Percentiles rank a stretch among this genome's conserved stretches.
Evolutionary conservation across 345 rosid species (phyloP).

Genomic region (Gossypium ekmanianum): DNA sequence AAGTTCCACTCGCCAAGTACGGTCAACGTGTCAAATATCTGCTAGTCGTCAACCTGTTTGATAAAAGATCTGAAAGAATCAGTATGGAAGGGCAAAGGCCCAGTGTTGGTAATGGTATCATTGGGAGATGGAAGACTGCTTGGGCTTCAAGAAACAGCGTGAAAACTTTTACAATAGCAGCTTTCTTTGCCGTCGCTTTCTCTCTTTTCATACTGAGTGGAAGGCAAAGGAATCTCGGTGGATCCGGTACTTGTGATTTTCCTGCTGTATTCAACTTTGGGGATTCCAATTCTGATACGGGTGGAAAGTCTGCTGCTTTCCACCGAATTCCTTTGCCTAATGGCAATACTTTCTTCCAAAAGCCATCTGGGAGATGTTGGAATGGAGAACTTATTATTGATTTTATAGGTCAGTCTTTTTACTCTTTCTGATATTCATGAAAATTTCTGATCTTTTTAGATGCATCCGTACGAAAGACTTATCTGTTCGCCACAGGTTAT

Average conservation of each 20-base stretch:
- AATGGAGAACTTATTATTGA: constrained; percentile 16
- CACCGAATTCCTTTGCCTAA: constrained; percentile 66
- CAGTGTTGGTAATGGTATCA: not conserved
- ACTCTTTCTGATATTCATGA: not conserved
- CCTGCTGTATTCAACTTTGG: constrained; percentile 22
- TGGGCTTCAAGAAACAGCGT: constrained; percentile 1
- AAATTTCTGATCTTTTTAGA: not conserved
- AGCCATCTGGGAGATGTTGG: constrained; percentile 18
- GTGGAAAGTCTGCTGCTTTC: constrained; percentile 22
- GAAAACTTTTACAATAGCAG: not conserved
- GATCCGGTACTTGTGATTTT: constrained; percentile 8
- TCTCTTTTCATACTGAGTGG: constrained; percentile 12
- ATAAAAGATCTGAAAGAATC: constrained; percentile 8
- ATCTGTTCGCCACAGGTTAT: not conserved
- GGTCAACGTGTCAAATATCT: not conserved
- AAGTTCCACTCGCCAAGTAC: not conserved
- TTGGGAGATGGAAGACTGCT: constrained; percentile 9
- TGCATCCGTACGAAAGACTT: not conserved
- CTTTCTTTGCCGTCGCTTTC: constrained; percentile 5
- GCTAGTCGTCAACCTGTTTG: not conserved
- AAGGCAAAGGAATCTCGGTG: constrained; percentile 9
- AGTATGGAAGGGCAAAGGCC: constrained; percentile 9
- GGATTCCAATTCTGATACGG: constrained; percentile 21
- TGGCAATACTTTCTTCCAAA: constrained; percentile 7
- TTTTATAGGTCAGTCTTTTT: constrained; percentile 8